Evolutionary conservation across 2,329 filamentous ascomycete species (phyloP).

Genomic region (Pseudogymnoascus sp.): DNA sequence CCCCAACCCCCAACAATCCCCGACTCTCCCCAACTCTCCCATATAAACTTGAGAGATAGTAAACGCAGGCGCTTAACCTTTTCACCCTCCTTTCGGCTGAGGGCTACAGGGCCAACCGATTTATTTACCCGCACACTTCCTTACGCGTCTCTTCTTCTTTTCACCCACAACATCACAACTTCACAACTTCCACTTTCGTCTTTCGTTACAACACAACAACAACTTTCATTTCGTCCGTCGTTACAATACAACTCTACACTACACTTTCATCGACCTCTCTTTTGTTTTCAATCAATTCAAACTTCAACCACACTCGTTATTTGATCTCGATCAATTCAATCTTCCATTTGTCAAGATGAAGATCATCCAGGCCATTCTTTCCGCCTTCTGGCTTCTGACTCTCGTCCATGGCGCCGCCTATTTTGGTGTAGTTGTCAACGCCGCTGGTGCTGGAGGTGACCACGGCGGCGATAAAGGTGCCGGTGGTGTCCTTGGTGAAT

Average conservation of each 20-base stretch:
- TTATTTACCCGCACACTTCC: background rate
- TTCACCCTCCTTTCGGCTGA: background rate
- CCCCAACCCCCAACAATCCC: background rate
- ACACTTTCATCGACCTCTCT: background rate
- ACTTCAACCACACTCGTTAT: background rate
- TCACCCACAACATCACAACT: background rate
- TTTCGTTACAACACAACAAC: background rate
- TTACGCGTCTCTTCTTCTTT: background rate
- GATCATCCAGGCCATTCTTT: conserved; percentile 21
- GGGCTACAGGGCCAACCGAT: background rate
- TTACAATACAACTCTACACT: background rate
- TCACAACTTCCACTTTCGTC: background rate
- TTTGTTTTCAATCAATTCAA: background rate
- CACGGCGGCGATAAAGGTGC: conserved; percentile 30
- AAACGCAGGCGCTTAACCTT: background rate
- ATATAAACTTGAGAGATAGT: background rate
- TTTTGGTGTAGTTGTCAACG: conserved; percentile 16
- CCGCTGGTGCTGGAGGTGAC: conserved; percentile 15
- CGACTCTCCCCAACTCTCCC: background rate
- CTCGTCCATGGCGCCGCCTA: conserved; percentile 16
- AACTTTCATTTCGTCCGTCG: background rate
- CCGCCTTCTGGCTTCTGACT: conserved; percentile 26
- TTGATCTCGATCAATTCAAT: conserved; percentile 1
- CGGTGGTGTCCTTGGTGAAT: conserved; percentile 15
- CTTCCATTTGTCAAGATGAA: conserved; percentile 25